Base-by-base conservation (phyloP, 164 flowering plant species). In the Euptelea pleiosperma region DNA sequence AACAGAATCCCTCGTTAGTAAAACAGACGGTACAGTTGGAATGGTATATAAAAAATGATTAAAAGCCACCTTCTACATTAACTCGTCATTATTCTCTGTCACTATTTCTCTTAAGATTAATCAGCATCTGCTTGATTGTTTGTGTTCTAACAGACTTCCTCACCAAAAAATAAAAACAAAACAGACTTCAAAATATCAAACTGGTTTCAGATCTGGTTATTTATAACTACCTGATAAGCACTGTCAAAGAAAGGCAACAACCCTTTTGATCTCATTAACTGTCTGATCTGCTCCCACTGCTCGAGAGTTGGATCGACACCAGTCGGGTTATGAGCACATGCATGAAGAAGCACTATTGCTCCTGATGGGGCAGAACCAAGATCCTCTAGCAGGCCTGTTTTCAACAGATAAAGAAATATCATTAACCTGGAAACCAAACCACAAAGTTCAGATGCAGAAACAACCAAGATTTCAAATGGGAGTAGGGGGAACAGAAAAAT, bases 241-340 rank as follows among this genome's bases (percentile, higher is more conserved):
- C 99, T 94, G 65, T 91, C 98, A 76, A 94, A 94, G 85, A 94
- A 94, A 37, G 99, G 99, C 34, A 94, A 57, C 70, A 94, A 61
- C 18, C 63, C 79, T 69, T 82, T 85, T 10, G 96, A 82, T 74
- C 98, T 81, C 69, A 94, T 78, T 72, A 94, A 69, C 70, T 83
- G 77, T 70, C 99, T 87, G 45, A 94, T 91, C 53, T 85, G 87
- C 61, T 91, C 96, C 99, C 99, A 94, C 66, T 94, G 96, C 60
- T 82, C 75, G 57, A 77, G 68, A 33, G 95, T 91, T 46, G 99
- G 98, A 73, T 94, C 99, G 70, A 94, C 98, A 64, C 98, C 99
- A 62, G 99, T 94, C 30, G 99, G 99, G 63, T 94, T 94, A 72
- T 94, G 99, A 62, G 99, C 99, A 70, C 99, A 94, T 44, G 99